These are phyloP conservation scores for Hibiscus mutabilis DNA, from an alignment of 345 rosid genomes.

Conservation along the genomic window DNA sequence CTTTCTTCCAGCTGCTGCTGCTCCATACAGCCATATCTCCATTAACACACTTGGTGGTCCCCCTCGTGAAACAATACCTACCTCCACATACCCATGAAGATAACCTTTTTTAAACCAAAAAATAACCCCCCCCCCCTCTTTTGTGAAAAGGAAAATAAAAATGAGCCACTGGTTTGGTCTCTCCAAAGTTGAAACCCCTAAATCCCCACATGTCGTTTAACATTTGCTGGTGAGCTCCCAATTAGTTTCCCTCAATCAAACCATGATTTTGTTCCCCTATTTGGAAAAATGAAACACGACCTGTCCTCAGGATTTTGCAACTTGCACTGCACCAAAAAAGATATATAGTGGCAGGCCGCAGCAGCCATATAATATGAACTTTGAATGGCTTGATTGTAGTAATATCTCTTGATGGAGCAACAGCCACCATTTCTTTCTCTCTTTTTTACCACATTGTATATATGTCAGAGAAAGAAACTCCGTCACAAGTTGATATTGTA, in stretches of 20 bases:
- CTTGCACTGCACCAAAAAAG: too few relatives aligned
- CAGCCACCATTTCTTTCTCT: not conserved
- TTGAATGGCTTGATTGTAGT: too few relatives aligned
- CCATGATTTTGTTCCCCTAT: constrained; percentile 10
- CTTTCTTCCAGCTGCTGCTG: constrained; percentile 50
- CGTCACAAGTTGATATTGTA: constrained; percentile 4
- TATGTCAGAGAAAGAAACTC: constrained; percentile 3
- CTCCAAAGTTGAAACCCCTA: not conserved
- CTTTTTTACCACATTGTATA: not conserved
- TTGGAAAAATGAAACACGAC: not conserved
- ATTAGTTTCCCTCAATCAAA: constrained; percentile 9
- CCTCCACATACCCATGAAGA: constrained; percentile 22
- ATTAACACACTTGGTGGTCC: constrained; percentile 33
- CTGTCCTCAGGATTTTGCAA: too few relatives aligned
- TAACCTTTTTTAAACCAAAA: constrained; percentile 5
- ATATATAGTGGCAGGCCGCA: too few relatives aligned
- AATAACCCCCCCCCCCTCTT: not conserved
- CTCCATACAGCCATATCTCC: constrained; percentile 23
- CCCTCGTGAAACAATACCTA: constrained; percentile 23
- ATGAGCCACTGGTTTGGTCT: not conserved
- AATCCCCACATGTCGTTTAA: constrained; percentile 4
- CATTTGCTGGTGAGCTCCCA: not conserved
- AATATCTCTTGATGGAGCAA: not conserved
- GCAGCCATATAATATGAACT: too few relatives aligned
- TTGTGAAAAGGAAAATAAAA: not conserved